Conservation (phyloP, 768 basidiomycete genomes). For the Scleroderma citrinum region DNA sequence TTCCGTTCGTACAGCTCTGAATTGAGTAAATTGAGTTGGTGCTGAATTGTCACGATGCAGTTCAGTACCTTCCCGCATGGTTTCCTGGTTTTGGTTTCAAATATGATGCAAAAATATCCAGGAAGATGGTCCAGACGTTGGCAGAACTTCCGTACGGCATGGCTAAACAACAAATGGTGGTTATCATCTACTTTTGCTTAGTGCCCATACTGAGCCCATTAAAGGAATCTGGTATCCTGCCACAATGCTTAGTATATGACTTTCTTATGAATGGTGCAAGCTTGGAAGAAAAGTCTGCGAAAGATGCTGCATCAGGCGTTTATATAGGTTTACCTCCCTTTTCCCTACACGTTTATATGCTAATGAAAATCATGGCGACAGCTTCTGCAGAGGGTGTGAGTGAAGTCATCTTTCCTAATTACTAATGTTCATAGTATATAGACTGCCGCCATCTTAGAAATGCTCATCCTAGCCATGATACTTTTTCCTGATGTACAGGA, state of each 20-base stretch:
- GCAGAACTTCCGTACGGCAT: not conserved
- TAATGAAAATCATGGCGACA: not conserved
- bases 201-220: not conserved
- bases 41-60: not conserved
- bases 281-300: not conserved
- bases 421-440: conserved; percentile 1
- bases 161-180: not conserved
- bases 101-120: not conserved
- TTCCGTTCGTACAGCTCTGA: not conserved
- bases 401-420: not conserved
- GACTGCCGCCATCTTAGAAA: conserved; percentile 11
- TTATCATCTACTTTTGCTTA: not conserved
- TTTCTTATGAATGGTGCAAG: not conserved
- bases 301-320: not conserved
- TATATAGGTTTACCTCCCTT: not conserved
- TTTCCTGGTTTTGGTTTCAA: not conserved
- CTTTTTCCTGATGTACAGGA: conserved; percentile 22
- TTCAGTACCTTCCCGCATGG: not conserved
- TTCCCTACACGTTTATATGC: not conserved
- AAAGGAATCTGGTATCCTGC: not conserved
- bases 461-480: conserved; percentile 22
- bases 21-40: not conserved
- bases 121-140: not conserved
- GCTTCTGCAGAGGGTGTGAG: conserved; percentile 19
- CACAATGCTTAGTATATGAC: not conserved